These are phyloP conservation scores for Trypanosomatidae sp. DNA, from an alignment of 208 protist species.

Conservation along the genomic window DNA sequence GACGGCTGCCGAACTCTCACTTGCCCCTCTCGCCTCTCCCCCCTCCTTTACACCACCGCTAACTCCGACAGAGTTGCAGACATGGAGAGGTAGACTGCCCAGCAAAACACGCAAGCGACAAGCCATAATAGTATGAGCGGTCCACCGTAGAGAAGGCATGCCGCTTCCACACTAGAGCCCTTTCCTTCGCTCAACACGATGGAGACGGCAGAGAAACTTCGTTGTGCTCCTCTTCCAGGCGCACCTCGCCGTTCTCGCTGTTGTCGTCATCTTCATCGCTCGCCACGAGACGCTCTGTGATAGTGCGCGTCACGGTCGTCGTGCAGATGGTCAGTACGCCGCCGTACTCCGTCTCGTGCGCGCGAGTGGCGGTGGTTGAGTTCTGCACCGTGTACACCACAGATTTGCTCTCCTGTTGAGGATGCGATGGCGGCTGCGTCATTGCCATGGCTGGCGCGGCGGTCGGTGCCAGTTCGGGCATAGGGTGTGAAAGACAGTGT, in stretches of 20 bases:
- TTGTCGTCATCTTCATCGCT: slow-evolving; percentile 58
- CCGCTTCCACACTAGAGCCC: not conserved
- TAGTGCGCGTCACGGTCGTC: slow-evolving; percentile 62
- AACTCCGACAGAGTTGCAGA: not conserved
- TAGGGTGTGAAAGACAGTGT: not conserved
- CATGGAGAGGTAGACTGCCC: not conserved
- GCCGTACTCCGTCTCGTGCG: slow-evolving; percentile 57
- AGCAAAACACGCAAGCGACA: not conserved
- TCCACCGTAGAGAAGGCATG: not conserved
- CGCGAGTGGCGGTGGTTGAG: slow-evolving; percentile 40
- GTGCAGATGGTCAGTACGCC: slow-evolving; percentile 63
- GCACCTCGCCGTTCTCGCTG: slow-evolving; percentile 34
- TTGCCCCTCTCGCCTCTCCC: not conserved
- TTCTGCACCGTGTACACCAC: slow-evolving; percentile 48
- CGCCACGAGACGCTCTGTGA: slow-evolving; percentile 60
- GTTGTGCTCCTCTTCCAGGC: not conserved
- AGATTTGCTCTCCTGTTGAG: not conserved
- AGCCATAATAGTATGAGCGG: not conserved
- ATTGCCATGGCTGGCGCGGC: not conserved
- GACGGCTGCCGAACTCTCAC: not conserved
- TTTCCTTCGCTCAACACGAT: not conserved
- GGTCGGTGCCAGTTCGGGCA: not conserved
- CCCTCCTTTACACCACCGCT: not conserved
- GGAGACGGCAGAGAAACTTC: not conserved
- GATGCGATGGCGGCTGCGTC: not conserved